Base-by-base conservation (phyloP, 2,329 filamentous ascomycete genomes). In the Aspergillus intermedius region DNA sequence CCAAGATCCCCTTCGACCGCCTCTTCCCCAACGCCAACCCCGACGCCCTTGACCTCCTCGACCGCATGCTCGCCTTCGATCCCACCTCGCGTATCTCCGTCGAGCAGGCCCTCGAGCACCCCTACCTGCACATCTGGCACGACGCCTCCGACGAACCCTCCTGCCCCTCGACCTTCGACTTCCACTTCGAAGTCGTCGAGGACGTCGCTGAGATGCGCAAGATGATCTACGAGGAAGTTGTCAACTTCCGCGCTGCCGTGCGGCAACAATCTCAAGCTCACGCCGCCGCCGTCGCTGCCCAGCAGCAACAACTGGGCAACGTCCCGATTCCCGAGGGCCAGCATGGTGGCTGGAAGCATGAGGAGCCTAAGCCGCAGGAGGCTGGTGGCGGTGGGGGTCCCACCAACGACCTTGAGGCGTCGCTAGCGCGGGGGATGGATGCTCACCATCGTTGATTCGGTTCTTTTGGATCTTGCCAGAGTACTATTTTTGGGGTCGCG, bases 41-140 rank as follows among this genome's bases (percentile, higher is more conserved):
- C 3, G 91, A 97, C 64, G 91, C 93, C 2, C 83, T 98, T 52
- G 90, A 97, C 66, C 83, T 98, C 10, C 82, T 98, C 50, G 91
- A 98, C 75, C 87, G 86, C 67, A 97, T 98, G 91, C 83, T 98
- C 37, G 89, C 93, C 17, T 98, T 98, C 68, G 93, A 98, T 67
- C 93, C 93, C 0, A 90, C 88, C 10, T 86, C 86, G 56, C 89
- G 93, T 63, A 94, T 98, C 70, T 88, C 85, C 44, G 93, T 97
- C 56, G 93, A 98, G 72, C 83, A 91, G 64, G 93, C 93, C 15
- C 84, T 98, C 49, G 91, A 97, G 76, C 93, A 98, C 76, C 87
- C 87, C 30, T 98, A 98, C 73, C 80, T 98, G 48, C 83, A 91
- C 65, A 96, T 98, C 74, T 97, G 93, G 93, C 93, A 98, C 75